These are phyloP conservation scores for Fusarium stilboides DNA, from an alignment of 2,329 filamentous ascomycete genomes.

Conservation along the genomic window DNA sequence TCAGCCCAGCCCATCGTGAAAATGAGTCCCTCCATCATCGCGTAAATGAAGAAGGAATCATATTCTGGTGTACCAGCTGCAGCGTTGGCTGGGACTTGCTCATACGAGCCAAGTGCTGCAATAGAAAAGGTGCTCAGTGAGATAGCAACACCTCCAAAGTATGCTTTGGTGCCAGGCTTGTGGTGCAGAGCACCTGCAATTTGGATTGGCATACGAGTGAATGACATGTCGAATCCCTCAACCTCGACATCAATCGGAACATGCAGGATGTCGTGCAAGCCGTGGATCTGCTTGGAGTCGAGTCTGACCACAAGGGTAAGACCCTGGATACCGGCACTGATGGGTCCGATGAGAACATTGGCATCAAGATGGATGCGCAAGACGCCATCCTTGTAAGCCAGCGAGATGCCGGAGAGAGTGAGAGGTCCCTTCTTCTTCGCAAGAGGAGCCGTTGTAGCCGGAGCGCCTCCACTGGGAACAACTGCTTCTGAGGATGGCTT, in stretches of 20 bases:
- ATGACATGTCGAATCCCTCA: accelerated
- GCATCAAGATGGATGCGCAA: neutral
- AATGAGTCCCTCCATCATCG: accelerated
- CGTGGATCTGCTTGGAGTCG: neutral
- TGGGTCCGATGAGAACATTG: neutral
- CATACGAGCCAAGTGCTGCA: neutral
- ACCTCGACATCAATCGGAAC: accelerated
- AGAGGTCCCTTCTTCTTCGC: neutral
- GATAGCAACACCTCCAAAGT: neutral
- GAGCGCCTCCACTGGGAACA: accelerated
- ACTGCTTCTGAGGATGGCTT: accelerated
- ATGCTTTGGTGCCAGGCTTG: accelerated
- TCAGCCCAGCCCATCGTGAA: neutral
- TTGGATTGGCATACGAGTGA: accelerated
- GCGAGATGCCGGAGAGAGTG: neutral
- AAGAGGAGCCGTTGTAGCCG: accelerated
- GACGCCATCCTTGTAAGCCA: accelerated
- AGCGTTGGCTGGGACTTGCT: neutral
- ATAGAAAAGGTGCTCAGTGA: neutral
- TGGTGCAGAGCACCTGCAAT: neutral
- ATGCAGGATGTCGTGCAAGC: accelerated
- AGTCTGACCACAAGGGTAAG: accelerated
- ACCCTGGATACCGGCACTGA: neutral
- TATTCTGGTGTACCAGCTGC: neutral
- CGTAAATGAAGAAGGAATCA: accelerated